Conservation (phyloP, 768 basidiomycete species). For the Hygrophoropsis aurantiaca region DNA sequence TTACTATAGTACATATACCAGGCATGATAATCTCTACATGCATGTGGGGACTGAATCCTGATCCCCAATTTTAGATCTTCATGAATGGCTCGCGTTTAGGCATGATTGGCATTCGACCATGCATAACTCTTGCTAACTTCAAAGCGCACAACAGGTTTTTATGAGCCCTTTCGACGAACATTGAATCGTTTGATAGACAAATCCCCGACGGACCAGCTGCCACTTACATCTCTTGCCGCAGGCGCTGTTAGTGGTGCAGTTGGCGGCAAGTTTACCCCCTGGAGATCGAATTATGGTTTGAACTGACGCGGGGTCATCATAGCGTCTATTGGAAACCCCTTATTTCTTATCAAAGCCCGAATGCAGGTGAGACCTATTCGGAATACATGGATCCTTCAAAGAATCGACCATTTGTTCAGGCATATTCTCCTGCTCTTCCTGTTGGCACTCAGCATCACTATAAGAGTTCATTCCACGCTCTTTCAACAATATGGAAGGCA, state of each 20-base stretch:
- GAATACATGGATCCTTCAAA: background rate
- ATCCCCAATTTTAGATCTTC: conserved; percentile 57
- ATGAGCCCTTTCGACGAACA: conserved; percentile 81
- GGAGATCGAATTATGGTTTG: background rate
- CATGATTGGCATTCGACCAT: conserved; percentile 23
- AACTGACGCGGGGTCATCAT: conserved; percentile 5
- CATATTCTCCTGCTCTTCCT: conserved; percentile 91
- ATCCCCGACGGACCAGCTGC: conserved; percentile 61
- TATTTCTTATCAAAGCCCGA: conserved; percentile 95
- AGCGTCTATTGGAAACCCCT: conserved; percentile 83
- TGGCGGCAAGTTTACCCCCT: conserved; percentile 58
- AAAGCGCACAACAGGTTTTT: conserved; percentile 67
- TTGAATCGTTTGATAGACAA: conserved; percentile 72
- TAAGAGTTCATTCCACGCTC: conserved; percentile 78
- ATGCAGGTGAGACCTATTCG: conserved; percentile 68
- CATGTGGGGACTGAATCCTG: background rate
- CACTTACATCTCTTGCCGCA: conserved; percentile 76
- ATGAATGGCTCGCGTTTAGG: conserved; percentile 91
- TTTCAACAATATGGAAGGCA: conserved; percentile 72
- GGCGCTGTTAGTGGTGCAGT: conserved; percentile 90
- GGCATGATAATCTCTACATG: conserved; percentile 43
- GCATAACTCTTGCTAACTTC: background rate
- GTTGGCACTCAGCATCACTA: conserved; percentile 95
- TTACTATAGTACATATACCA: conserved; percentile 83
- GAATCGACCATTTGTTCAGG: conserved; percentile 42